Conservation (phyloP, 2,329 filamentous ascomycete species). For the Nigrospora osmanthi region DNA sequence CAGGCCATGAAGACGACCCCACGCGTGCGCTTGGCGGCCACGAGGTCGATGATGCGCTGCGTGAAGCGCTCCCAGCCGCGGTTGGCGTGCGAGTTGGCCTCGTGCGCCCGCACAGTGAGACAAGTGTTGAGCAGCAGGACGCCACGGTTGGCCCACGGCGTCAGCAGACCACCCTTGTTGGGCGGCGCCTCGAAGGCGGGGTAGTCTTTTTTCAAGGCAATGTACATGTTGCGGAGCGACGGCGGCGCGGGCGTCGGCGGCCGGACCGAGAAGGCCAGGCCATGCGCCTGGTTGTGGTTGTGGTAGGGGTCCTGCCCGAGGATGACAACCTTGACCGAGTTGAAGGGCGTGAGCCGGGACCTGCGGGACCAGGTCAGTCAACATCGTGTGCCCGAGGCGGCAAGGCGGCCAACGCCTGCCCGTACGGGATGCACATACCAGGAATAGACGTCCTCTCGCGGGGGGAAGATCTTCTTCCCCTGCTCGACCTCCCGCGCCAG, state of each 20-base stretch:
- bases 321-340: conserved; percentile 85
- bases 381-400: too few species aligned
- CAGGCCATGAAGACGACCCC: conserved; percentile 95
- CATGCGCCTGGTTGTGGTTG: conserved; percentile 90
- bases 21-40: conserved; percentile 64
- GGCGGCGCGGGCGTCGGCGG: conserved; percentile 83
- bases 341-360: conserved; percentile 87
- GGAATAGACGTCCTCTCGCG: conserved; percentile 82
- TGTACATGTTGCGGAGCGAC: conserved; percentile 91
- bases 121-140: conserved; percentile 93
- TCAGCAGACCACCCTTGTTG: conserved; percentile 74
- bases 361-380: conserved; percentile 34
- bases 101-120: conserved; percentile 82
- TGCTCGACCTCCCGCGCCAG: conserved; percentile 67
- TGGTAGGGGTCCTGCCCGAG: conserved; percentile 97
- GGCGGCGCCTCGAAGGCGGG: conserved; percentile 69
- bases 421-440: conserved; percentile 52
- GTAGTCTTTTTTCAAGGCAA: conserved; percentile 79
- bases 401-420: too few species aligned
- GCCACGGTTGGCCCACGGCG: conserved; percentile 87
- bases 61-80: conserved; percentile 93
- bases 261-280: conserved; percentile 89
- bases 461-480: conserved; percentile 79
- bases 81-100: conserved; percentile 77
- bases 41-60: conserved; percentile 81